These are phyloP conservation scores for Tuber indicum DNA, from an alignment of 495 filamentous ascomycete species.

Conservation along the genomic window DNA sequence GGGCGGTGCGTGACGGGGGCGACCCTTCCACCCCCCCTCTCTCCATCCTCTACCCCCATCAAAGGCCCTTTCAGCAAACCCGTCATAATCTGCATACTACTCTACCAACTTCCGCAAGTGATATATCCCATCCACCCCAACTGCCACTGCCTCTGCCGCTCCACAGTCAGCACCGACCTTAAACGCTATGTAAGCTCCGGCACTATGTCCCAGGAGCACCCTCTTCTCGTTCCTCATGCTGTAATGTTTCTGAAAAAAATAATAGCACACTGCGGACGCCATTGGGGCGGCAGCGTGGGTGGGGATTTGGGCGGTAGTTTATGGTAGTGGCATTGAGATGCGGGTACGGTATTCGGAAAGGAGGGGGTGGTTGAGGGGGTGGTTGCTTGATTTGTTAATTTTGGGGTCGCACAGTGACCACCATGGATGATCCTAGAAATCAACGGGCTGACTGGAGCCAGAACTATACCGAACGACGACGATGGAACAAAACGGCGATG, in stretches of 20 bases:
- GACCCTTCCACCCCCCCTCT: conserved; percentile 45
- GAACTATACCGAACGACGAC: too few species aligned
- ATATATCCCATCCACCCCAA: conserved; percentile 62
- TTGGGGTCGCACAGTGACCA: conserved; percentile 77
- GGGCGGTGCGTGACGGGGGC: conserved; percentile 38
- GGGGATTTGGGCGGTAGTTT: conserved; percentile 72
- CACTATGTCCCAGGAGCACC: conserved; percentile 65
- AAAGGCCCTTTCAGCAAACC: too few species aligned
- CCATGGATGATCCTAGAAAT: conserved; percentile 59
- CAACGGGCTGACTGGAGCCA: too few species aligned
- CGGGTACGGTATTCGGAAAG: conserved; percentile 37
- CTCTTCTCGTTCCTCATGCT: conserved; percentile 49
- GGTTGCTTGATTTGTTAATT: conserved; percentile 51
- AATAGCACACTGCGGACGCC: conserved; percentile 54
- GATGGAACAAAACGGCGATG: too few species aligned
- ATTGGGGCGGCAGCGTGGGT: conserved; percentile 52
- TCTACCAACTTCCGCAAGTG: conserved; percentile 54
- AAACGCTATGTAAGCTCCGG: conserved; percentile 66
- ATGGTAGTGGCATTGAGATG: conserved; percentile 58
- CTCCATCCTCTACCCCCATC: conserved; percentile 45
- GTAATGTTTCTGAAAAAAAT: conserved; percentile 55
- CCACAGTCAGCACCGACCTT: conserved; percentile 48
- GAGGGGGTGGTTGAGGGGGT: conserved; percentile 48
- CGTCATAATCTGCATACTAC: conserved; percentile 52
- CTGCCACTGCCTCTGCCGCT: conserved; percentile 43